Base-by-base conservation (phyloP, 768 basidiomycete genomes). In the Pholiota conissans region DNA sequence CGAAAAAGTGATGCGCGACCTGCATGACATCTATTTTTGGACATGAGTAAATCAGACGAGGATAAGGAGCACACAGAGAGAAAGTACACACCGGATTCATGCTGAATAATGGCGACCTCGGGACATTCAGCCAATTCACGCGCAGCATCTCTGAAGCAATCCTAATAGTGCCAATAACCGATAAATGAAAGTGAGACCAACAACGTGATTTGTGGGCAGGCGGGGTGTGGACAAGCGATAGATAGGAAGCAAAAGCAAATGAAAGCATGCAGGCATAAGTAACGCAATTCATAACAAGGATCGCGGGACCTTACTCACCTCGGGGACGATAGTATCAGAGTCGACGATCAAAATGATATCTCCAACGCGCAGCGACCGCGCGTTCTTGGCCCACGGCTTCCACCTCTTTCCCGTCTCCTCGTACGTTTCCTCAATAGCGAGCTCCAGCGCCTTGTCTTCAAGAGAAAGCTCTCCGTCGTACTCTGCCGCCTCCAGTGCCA, bases 1-100 rank as follows among this genome's bases (percentile, higher is more conserved):
- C 93, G 65, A 95, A 95, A 73, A 90, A 95, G 71, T 93, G 88
- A 69, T 89, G 78, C 0, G 87, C 91, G 55, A 93, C 91, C 71
- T 95, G 91, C 87, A 94, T 92, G 63, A 95, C 92, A 64, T 92
- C 90, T 84, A 56, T 4, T n/a, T n/a, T n/a, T n/a, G n/a, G n/a
- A n/a, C n/a, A n/a, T n/a, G n/a, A n/a, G n/a, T n/a, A n/a, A 49
- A 18, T 50, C 37, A 39, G 18, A 37, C 7, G 26, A n/a, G 13
- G 50, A 40, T 39, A 51, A 63, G 55, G 62, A 47, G 37, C 26
- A 11, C 35, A 8, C n/a, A 18, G 37, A 4, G 37, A 22, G 39
- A 26, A 11, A 3, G 26, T 14, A 68, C 76, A 52, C 61, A 85
- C 87, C 90, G 5, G 90, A 92, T 65, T 90, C 90, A 68, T 96